Evolutionary conservation across 208 protist species (phyloP).

Genomic region (Trypanosoma vivax): DNA sequence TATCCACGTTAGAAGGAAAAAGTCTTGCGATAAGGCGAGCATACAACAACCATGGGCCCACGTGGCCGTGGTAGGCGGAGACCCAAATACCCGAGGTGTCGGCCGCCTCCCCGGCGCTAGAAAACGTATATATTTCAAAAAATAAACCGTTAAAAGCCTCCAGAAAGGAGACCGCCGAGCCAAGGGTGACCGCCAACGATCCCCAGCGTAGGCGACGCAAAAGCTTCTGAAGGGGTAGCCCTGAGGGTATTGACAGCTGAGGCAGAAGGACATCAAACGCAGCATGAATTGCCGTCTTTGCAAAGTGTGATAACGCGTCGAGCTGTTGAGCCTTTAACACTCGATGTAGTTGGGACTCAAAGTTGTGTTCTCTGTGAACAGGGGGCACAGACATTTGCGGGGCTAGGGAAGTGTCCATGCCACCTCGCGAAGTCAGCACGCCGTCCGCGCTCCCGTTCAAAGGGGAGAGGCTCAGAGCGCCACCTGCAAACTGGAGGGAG

Average conservation of each 20-base stretch:
- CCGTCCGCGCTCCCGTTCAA: too few species aligned
- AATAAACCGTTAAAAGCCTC: slow-evolving; percentile 31
- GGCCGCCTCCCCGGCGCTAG: neutral
- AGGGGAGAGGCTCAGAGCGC: neutral
- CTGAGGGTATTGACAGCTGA: slow-evolving; percentile 13
- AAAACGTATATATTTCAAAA: slow-evolving; percentile 14
- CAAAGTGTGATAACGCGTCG: slow-evolving; percentile 17
- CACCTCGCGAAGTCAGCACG: too few species aligned
- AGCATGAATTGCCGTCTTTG: slow-evolving; percentile 18
- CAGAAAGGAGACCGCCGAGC: slow-evolving; percentile 19
- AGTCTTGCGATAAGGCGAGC: slow-evolving; percentile 23
- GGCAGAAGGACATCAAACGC: slow-evolving; percentile 24
- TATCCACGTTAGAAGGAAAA: slow-evolving; percentile 16
- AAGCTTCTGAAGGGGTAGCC: slow-evolving; percentile 12
- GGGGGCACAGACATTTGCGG: too few species aligned
- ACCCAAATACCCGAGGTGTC: slow-evolving; percentile 11
- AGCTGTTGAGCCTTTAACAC: slow-evolving; percentile 6
- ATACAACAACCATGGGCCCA: slow-evolving; percentile 26
- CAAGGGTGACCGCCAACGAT: slow-evolving; percentile 15
- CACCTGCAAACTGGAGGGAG: slow-evolving; percentile 1
- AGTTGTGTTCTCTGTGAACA: slow-evolving; percentile 2
- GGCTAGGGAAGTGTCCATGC: too few species aligned
- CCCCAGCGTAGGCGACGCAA: slow-evolving; percentile 20
- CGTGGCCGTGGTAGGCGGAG: slow-evolving; percentile 14
- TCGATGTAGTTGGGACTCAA: slow-evolving; percentile 14